phyloP scores from a whole-genome alignment of 2,329 filamentous ascomycete species.

The Hypoxylon sp. region DNA sequence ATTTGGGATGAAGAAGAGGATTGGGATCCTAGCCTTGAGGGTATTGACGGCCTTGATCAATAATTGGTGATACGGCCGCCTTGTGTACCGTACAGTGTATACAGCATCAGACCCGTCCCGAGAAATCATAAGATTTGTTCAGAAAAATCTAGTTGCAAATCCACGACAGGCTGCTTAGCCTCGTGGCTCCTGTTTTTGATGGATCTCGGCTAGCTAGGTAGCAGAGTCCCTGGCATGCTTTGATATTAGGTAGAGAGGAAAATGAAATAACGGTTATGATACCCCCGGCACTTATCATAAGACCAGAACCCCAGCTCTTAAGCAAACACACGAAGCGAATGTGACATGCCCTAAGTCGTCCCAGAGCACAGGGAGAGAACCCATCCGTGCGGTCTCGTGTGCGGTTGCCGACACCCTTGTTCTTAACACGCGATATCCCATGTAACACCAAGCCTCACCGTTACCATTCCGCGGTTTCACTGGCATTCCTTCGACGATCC shows the following conservation, averaged over 20 bases:
- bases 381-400: slow-evolving; percentile 31
- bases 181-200: slow-evolving; percentile 8
- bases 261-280: slow-evolving; percentile 28
- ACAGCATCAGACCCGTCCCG: neutral
- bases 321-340: slow-evolving; percentile 23
- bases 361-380: slow-evolving; percentile 18
- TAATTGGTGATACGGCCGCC: neutral
- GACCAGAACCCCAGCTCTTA: slow-evolving; percentile 22
- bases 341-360: slow-evolving; percentile 18
- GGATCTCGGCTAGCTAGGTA: slow-evolving; percentile 1
- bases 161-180: neutral
- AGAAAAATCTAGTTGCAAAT: neutral
- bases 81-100: neutral
- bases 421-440: slow-evolving; percentile 19
- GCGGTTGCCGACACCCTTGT: slow-evolving; percentile 13
- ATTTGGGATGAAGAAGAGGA: slow-evolving; percentile 72
- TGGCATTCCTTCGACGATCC: slow-evolving; percentile 23
- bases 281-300: slow-evolving; percentile 24
- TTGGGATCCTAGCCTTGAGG: slow-evolving; percentile 63
- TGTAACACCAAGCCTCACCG: slow-evolving; percentile 22
- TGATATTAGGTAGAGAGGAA: neutral
- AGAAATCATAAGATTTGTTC: slow-evolving; percentile 10
- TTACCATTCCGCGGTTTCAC: slow-evolving; percentile 23
- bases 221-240: slow-evolving; percentile 3
- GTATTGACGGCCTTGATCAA: slow-evolving; percentile 47